Percentiles rank a stretch among this genome's conserved stretches.
These are phyloP conservation scores for Quercus gilva DNA, from an alignment of 306 rosid species.

Conservation along the genomic window DNA sequence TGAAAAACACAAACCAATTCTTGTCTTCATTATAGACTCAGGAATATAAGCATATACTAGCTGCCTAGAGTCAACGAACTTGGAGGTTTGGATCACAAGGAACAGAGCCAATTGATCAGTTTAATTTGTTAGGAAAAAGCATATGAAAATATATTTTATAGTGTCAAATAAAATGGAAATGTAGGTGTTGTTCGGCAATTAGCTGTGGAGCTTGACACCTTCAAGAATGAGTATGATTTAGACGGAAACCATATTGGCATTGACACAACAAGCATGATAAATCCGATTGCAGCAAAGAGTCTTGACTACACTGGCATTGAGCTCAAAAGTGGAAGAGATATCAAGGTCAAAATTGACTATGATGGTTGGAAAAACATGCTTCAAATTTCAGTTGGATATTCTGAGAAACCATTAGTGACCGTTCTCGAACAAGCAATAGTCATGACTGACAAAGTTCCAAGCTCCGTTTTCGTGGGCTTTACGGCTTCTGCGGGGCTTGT, in stretches of 20 bases:
- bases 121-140: too few relatives aligned
- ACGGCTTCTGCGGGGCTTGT: slow-evolving; percentile 44
- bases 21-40: too few relatives aligned
- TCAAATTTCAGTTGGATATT: slow-evolving; percentile 37
- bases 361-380: slow-evolving; percentile 40
- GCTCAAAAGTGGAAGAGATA: slow-evolving; percentile 53
- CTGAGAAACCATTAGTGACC: slow-evolving; percentile 22
- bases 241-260: slow-evolving; percentile 55
- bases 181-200: slow-evolving; percentile 41
- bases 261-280: slow-evolving; percentile 40
- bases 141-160: too few relatives aligned
- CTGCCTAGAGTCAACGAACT: too few relatives aligned
- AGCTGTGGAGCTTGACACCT: slow-evolving; percentile 52
- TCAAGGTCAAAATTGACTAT: slow-evolving; percentile 42
- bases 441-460: slow-evolving; percentile 32
- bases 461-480: slow-evolving; percentile 55
- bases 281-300: slow-evolving; percentile 37
- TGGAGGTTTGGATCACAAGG: too few relatives aligned
- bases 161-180: too few relatives aligned
- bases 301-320: slow-evolving; percentile 33
- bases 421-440: slow-evolving; percentile 37
- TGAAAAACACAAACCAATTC: too few relatives aligned
- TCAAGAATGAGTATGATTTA: slow-evolving; percentile 53
- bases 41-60: too few relatives aligned
- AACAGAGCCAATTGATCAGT: too few relatives aligned